phyloP scores from a whole-genome alignment of 164 flowering plant species.

The Chloranthus sessilifolius region DNA sequence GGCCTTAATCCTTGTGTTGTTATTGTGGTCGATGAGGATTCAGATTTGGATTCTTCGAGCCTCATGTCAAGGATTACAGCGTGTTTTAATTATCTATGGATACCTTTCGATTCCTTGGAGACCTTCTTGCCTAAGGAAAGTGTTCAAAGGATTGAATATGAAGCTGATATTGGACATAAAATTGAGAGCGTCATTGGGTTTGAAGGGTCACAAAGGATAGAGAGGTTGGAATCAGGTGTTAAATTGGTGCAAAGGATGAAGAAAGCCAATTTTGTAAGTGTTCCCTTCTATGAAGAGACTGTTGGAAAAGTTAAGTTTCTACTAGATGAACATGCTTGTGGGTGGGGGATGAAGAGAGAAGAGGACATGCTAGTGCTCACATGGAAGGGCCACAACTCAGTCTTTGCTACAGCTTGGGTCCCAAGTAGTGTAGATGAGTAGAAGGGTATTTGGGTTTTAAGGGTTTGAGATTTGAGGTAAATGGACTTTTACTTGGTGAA shows the following conservation, averaged over 20 bases:
- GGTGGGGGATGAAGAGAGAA: constrained; percentile 88
- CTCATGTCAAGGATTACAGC: constrained; percentile 54
- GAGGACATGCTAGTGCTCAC: constrained; percentile 75
- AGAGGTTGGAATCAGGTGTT: constrained; percentile 49
- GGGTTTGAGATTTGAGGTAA: background rate
- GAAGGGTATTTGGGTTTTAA: background rate
- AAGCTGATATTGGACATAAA: constrained; percentile 61
- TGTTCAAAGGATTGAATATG: constrained; percentile 53
- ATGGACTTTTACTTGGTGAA: background rate
- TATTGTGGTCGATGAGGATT: constrained; percentile 63
- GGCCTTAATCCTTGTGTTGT: constrained; percentile 44
- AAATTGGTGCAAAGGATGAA: constrained; percentile 43
- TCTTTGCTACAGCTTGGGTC: constrained; percentile 69
- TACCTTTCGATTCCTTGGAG: constrained; percentile 74
- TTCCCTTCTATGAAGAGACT: constrained; percentile 60
- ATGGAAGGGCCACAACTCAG: constrained; percentile 82
- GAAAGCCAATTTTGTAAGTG: constrained; percentile 30
- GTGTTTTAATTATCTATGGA: constrained; percentile 74
- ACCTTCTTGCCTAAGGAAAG: constrained; percentile 73
- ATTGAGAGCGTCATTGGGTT: constrained; percentile 64
- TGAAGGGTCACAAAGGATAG: constrained; percentile 60
- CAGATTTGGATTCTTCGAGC: constrained; percentile 42
- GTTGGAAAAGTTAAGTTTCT: constrained; percentile 43
- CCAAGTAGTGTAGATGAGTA: constrained; percentile 7
- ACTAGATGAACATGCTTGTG: constrained; percentile 79